phyloP scores from a whole-genome alignment of 139 green algal genomes.

The Coelastrella sp. region DNA sequence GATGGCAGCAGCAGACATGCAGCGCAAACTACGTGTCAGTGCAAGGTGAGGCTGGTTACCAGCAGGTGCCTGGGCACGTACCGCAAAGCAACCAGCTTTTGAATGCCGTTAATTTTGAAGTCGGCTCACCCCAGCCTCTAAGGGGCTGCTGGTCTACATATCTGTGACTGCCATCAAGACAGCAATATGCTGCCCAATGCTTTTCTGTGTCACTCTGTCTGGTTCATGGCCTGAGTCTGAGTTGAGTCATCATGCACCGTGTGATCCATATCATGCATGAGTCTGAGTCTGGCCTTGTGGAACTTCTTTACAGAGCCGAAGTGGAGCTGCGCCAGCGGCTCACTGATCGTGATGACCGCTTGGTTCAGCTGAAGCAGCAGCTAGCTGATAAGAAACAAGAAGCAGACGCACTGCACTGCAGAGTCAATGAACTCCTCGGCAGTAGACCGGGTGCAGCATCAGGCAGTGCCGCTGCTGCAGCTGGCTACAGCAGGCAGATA shows the following conservation, averaged over 20 bases:
- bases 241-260: not conserved
- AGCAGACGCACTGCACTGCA: conserved; percentile 20
- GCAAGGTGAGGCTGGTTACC: conserved; percentile 17
- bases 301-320: conserved; percentile 55
- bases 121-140: too few species aligned
- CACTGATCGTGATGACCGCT: conserved; percentile 66
- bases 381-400: conserved; percentile 37
- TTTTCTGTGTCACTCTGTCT: not conserved
- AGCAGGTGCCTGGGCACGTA: too few species aligned
- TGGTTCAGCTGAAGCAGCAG: conserved; percentile 69
- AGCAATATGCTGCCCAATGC: too few species aligned
- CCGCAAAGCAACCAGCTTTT: too few species aligned
- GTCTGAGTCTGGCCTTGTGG: not conserved
- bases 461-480: not conserved
- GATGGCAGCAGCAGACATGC: conserved; percentile 70
- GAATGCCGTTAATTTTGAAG: too few species aligned
- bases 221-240: not conserved
- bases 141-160: too few species aligned
- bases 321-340: conserved; percentile 68
- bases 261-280: not conserved
- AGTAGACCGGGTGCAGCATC: not conserved
- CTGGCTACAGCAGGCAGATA: not conserved
- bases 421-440: conserved; percentile 34
- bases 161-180: too few species aligned
- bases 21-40: conserved; percentile 63